A percentile compares a stretch with the other conserved stretches of the same genome.
phyloP scores from a whole-genome alignment of 73 alveolate species.

The Durusdinium trenchii region DNA sequence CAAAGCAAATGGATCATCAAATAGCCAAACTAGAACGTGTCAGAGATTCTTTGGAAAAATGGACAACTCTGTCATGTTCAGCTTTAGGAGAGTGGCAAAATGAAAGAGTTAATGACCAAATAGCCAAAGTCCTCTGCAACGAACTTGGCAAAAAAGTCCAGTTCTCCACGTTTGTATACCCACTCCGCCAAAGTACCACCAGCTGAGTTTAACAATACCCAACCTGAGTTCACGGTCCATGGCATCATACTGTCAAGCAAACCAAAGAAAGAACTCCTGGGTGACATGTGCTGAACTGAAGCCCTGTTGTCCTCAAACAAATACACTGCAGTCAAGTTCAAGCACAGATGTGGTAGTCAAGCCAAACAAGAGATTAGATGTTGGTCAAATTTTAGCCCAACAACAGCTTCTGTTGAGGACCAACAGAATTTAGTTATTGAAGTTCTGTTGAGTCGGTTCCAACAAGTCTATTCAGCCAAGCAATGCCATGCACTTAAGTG shows the following conservation, averaged over 20 bases:
- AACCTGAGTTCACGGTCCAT: background rate
- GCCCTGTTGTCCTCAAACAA: background rate
- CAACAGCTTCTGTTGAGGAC: too few species aligned
- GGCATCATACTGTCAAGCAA: background rate
- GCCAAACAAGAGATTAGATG: too few species aligned
- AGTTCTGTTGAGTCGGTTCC: too few species aligned
- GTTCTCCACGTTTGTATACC: background rate
- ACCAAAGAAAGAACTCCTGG: too few species aligned
- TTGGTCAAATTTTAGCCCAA: too few species aligned
- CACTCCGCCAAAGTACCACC: conserved; percentile 36
- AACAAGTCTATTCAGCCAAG: too few species aligned
- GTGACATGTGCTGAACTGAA: background rate
- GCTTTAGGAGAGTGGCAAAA: background rate
- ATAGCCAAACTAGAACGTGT: too few species aligned
- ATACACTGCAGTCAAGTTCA: background rate
- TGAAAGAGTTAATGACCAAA: background rate
- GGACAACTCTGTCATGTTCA: background rate
- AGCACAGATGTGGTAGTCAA: too few species aligned
- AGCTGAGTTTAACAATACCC: conserved; percentile 5
- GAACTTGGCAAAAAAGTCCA: conserved; percentile 32
- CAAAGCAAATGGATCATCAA: too few species aligned
- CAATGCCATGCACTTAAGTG: too few species aligned
- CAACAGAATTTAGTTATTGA: too few species aligned
- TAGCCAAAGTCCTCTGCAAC: conserved; percentile 24
- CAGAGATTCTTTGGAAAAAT: too few species aligned